Evolutionary conservation across 1,284 basidiomycete genomes (phyloP).

Genomic region (Papiliotrema nemorosa): DNA sequence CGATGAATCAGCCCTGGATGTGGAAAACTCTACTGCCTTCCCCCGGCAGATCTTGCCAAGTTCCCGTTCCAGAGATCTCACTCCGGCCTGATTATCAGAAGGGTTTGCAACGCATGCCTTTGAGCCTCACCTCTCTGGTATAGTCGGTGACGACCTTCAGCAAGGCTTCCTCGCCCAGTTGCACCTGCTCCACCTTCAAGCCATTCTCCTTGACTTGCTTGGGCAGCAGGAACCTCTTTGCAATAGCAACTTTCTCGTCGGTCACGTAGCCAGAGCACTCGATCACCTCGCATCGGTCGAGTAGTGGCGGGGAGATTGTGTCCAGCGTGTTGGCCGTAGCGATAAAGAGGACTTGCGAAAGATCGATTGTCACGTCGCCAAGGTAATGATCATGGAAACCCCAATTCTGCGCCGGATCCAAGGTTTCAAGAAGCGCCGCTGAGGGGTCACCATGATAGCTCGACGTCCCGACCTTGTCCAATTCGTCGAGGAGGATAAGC

Average conservation of each 20-base stretch:
- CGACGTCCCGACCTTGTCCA: conserved; percentile 66
- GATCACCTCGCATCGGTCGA: conserved; percentile 94
- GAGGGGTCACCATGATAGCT: conserved; percentile 73
- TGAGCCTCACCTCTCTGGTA: conserved; percentile 78
- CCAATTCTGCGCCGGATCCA: conserved; percentile 96
- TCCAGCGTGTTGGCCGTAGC: conserved; percentile 81
- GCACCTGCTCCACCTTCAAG: conserved; percentile 70
- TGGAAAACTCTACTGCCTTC: conserved; percentile 83
- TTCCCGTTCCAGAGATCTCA: conserved; percentile 82
- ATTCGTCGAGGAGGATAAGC: conserved; percentile 90
- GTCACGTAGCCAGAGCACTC: conserved; percentile 94
- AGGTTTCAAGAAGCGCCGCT: conserved; percentile 90
- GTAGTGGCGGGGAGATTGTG: conserved; percentile 88
- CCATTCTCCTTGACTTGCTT: conserved; percentile 90
- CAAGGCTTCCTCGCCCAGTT: conserved; percentile 67
- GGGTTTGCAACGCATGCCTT: not conserved
- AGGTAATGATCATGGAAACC: conserved; percentile 80
- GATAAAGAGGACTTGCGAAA: conserved; percentile 91
- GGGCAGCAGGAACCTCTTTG: conserved; percentile 81
- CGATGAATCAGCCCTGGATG: conserved; percentile 24
- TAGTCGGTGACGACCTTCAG: conserved; percentile 90
- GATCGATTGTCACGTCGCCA: conserved; percentile 93
- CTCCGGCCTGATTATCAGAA: conserved; percentile 68
- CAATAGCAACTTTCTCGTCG: conserved; percentile 90
- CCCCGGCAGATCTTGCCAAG: conserved; percentile 79